Evolutionary conservation across 2,329 filamentous ascomycete genomes (phyloP).

Genomic region (Ophiostoma quercus): DNA sequence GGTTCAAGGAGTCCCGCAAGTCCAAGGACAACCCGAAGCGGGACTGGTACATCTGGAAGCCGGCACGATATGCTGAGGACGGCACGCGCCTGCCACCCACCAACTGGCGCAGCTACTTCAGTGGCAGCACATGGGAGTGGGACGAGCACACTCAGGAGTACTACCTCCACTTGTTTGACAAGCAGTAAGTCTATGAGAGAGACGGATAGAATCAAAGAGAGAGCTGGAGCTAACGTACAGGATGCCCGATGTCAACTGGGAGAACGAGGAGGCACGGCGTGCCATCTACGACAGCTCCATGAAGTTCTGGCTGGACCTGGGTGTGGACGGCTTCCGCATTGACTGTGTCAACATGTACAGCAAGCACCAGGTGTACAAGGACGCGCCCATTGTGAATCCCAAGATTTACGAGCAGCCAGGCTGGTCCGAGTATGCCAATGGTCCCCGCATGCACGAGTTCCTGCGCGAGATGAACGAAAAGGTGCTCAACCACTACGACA

Average conservation of each 20-base stretch:
- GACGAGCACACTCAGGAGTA: conserved; percentile 69
- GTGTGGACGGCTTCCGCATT: conserved; percentile 68
- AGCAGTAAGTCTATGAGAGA: conserved; percentile 19
- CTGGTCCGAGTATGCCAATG: conserved; percentile 57
- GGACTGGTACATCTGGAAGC: conserved; percentile 46
- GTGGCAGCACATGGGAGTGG: conserved; percentile 62
- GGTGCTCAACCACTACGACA: conserved; percentile 55
- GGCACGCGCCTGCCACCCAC: conserved; percentile 65
- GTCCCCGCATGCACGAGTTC: conserved; percentile 64
- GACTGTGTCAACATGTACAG: conserved; percentile 70
- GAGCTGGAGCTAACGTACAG: conserved; percentile 34
- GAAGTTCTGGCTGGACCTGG: conserved; percentile 72
- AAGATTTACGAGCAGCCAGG: conserved; percentile 51
- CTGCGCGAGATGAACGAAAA: conserved; percentile 58
- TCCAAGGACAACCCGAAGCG: conserved; percentile 59
- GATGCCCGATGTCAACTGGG: conserved; percentile 85
- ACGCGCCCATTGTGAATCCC: conserved; percentile 44
- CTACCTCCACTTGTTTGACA: conserved; percentile 70
- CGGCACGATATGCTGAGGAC: conserved; percentile 42
- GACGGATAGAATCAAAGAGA: too few species aligned
- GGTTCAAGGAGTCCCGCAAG: conserved; percentile 63
- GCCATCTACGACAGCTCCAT: conserved; percentile 68
- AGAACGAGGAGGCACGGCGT: conserved; percentile 59
- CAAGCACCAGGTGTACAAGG: conserved; percentile 52
- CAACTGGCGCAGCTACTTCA: conserved; percentile 65